Evolutionary conservation across 1,284 basidiomycete genomes (phyloP), one percentile per base, ranked within the genome.

Genomic region (Cryptococcus deneoformans): DNA sequence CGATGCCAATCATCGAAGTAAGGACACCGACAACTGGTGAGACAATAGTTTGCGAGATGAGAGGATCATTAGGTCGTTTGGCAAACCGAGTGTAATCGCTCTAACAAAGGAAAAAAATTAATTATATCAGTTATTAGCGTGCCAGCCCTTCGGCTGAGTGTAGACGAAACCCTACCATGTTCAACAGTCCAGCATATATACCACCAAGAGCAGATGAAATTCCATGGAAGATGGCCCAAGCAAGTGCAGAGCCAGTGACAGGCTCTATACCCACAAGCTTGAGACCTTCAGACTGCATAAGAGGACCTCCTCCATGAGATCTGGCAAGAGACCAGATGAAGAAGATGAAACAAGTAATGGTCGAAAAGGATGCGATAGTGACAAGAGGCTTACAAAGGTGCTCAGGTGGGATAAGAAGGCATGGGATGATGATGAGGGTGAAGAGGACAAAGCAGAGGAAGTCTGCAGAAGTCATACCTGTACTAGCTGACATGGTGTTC

Each of bases 401-500:
- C 59, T 73, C 70, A 1, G 74, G 71, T 6, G 68, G 67, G 9
- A 77, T 65, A 48, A 61, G 66, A 8, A 78, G 64, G 14, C 77
- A 58, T 0, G 77, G 75, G 0, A 79, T 47, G 4, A 68, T 71
- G 53, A 79, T 56, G 42, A 71, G 52, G 40, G 72, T 68, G 64
- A 79, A 80, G 47, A 80, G 58, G 48, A 74, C 63, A 63, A 79
- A 79, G 53, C 68, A 73, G n/a, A 79, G 53, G 40, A 79, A 75
- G 50, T 76, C 75, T 39, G 66, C 60, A 0, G 66, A 65, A 10
- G 64, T 69, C 50, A 76, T 63, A 34, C 64, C 62, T 0, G 70
- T 60, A 16, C 57, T 60, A 6, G 59, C 68, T 1, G 71, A 72
- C 20, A 76, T 67, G 34, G 64, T 58, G 54, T 68, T 68, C 35